phyloP scores from a whole-genome alignment of 1,139 yeast species.

The Geotrichum fermentans region DNA sequence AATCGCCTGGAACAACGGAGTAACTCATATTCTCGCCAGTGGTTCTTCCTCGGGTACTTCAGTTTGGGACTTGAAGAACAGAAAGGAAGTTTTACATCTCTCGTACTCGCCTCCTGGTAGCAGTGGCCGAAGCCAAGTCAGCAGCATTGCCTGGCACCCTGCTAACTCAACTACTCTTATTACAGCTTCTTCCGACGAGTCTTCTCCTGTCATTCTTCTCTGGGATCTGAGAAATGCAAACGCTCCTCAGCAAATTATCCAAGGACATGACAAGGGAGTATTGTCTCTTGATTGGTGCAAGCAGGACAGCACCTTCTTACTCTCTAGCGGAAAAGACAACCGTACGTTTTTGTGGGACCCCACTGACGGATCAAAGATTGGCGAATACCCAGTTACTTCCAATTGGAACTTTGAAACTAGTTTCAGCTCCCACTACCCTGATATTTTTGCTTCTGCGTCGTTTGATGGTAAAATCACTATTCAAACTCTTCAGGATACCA shows the following conservation, averaged over 20 bases:
- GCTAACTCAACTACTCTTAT: constrained; percentile 74
- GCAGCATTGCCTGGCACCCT: constrained; percentile 73
- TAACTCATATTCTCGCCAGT: constrained; percentile 83
- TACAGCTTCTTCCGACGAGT: constrained; percentile 82
- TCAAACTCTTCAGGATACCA: constrained; percentile 81
- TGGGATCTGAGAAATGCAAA: constrained; percentile 95
- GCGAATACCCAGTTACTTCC: constrained; percentile 85
- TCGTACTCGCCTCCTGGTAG: constrained; percentile 55
- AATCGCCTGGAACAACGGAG: constrained; percentile 84
- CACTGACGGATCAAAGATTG: constrained; percentile 58
- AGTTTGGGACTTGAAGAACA: constrained; percentile 88
- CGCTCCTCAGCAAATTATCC: constrained; percentile 71
- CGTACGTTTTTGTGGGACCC: constrained; percentile 91
- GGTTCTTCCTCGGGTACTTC: constrained; percentile 85
- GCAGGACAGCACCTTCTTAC: constrained; percentile 69
- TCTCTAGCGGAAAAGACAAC: constrained; percentile 91
- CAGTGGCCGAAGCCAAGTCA: constrained; percentile 48
- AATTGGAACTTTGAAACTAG: constrained; percentile 89
- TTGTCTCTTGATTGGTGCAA: constrained; percentile 90
- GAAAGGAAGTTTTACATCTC: constrained; percentile 82
- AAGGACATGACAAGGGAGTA: constrained; percentile 85
- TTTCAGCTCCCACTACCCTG: constrained; percentile 87
- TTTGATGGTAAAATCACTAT: constrained; percentile 81
- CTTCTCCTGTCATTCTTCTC: constrained; percentile 71
- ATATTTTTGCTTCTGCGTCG: constrained; percentile 86